Base-by-base conservation (phyloP, 2,329 filamentous ascomycete genomes). In the Acrodontium crateriforme region DNA sequence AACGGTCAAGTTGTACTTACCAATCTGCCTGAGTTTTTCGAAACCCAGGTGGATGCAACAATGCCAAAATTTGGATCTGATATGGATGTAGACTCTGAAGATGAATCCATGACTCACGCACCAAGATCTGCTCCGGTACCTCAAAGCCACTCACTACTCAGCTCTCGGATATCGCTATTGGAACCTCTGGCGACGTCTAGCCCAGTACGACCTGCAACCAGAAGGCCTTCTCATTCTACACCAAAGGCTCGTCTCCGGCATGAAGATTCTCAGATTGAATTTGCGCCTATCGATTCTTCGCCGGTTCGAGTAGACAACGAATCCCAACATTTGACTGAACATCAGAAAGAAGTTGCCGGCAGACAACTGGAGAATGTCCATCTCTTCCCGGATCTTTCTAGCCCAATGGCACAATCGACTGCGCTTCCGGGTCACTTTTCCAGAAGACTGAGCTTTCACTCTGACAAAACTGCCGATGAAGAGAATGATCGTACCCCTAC, bases 211-310 rank as follows among this genome's bases (percentile, higher is more conserved):
- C 20, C 8, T 5, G 10, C 10, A 8, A 5, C 20, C 20, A 4
- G 10, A n/a, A 12, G 10, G 20, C 20, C 20, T 22, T 22, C 20
- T 4, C 10, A 10, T 9, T 18, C 24, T 9, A 31, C 21, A 3
- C 17, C 53, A 9, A 69, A 65, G 25, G 60, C 66, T 11, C 69
- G 68, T 34, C 60, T 75, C 16, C 71, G 78, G 18, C 83, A 92
- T 41, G 71, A 92, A 36, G 69, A 91, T 52, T 91, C 82, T 1
- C 83, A 91, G 45, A 67, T 91, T 15, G 67, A 80, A 23, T 89
- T 89, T 44, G 71, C 76, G 3, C 58, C 71, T 0, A 76, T 87
- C 25, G 66, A 69, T 16, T 71, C 74, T 0, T 57, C 65, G 3
- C 55, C 63, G 4, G 53, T 57, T 9, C 55, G 52, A 1, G 48